These are phyloP conservation scores for Gracilaria caudata DNA, from an alignment of 23 red algal genomes.

Conservation along the genomic window DNA sequence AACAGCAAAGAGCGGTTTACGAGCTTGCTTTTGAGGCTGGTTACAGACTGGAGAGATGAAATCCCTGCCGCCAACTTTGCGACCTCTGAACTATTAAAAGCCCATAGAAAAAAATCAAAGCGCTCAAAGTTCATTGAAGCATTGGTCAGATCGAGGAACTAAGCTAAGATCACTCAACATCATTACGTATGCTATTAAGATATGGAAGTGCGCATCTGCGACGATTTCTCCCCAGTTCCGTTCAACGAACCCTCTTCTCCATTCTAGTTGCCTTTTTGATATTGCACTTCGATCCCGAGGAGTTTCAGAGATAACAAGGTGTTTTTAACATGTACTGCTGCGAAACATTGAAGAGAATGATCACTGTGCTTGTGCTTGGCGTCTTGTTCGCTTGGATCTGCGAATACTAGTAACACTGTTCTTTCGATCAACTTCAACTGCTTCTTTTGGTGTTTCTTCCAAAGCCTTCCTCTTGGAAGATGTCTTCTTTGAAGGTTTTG, in stretches of 20 bases:
- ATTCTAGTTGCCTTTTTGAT: not conserved
- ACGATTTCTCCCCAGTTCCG: not conserved
- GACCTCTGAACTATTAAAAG: not conserved
- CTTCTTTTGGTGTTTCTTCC: conserved; percentile 1
- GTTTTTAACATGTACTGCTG: not conserved
- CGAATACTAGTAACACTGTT: not conserved
- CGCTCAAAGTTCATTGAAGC: not conserved
- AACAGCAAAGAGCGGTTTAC: too few relatives aligned
- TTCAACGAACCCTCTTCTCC: not conserved
- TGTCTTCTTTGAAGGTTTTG: not conserved
- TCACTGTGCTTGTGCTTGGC: not conserved
- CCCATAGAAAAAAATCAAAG: not conserved
- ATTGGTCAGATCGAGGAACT: not conserved
- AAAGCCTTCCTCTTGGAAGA: not conserved
- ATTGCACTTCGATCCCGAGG: not conserved
- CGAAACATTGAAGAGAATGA: not conserved
- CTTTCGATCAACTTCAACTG: not conserved
- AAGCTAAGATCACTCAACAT: not conserved
- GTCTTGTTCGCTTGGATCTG: conserved; percentile 14
- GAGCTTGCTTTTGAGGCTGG: too few relatives aligned
- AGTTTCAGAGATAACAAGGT: not conserved
- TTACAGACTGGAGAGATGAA: too few relatives aligned
- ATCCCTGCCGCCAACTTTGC: too few relatives aligned
- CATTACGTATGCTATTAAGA: not conserved
- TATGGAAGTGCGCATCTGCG: not conserved